phyloP scores from a whole-genome alignment of 371 early-diverging fungal genomes.

The Cokeromyces recurvatus region DNA sequence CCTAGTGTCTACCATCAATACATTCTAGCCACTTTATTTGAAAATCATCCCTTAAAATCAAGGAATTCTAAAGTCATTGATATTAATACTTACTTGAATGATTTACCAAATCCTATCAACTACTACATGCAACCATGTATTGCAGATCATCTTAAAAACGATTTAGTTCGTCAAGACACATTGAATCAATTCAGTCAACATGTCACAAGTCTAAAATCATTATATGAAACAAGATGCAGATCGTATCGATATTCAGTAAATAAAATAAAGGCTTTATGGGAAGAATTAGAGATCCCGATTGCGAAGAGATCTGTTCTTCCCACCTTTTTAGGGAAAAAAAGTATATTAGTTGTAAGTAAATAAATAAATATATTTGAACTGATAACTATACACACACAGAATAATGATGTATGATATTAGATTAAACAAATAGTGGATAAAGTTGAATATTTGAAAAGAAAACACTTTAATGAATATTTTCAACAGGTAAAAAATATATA shows the following conservation, averaged over 20 bases:
- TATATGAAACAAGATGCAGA: conserved; percentile 7
- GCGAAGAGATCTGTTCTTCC: conserved; percentile 15
- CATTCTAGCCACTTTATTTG: no score
- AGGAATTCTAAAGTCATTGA: no score
- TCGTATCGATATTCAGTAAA: conserved; percentile 3
- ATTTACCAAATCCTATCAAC: no score
- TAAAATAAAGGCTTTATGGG: conserved; percentile 19
- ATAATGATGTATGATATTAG: conserved; percentile 13
- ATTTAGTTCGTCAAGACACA: no score
- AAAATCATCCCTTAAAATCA: no score
- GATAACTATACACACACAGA: no score
- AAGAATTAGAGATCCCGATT: conserved; percentile 19
- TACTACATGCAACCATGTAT: no score
- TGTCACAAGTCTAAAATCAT: neutral
- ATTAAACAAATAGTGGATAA: conserved; percentile 31
- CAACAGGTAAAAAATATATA: conserved; percentile 33
- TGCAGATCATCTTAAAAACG: no score
- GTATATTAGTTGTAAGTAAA: conserved; percentile 9
- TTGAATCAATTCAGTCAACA: no score
- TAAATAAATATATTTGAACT: no score
- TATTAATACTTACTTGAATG: no score
- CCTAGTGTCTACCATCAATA: no score
- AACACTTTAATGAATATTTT: conserved; percentile 37
- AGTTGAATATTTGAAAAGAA: conserved; percentile 21
- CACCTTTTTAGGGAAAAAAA: conserved; percentile 14